Base-by-base conservation (phyloP, 768 basidiomycete genomes). In the Fomitopsis serialis region DNA sequence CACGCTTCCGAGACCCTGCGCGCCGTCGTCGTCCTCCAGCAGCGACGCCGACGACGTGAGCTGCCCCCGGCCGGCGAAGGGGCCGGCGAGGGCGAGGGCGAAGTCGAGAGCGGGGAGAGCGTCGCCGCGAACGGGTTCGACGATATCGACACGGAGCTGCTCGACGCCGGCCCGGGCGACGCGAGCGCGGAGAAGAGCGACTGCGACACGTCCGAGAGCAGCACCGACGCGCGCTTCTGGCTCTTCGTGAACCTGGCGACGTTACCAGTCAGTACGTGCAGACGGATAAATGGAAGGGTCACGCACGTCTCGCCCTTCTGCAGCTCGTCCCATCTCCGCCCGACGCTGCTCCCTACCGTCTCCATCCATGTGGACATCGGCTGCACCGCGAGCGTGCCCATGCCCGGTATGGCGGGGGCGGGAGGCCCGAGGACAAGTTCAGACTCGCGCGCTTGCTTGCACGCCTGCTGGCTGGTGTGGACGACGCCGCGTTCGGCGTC, bases 181-280 rank as follows among this genome's bases (percentile, higher is more conserved):
- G 70, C 57, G 1, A 78, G 72, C 7, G 76, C 82, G 2, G 77
- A 73, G 10, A 74, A 74, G 34, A 84, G 71, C 37, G 78, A 74
- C 55, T 77, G 75, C 5, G 84, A 83, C 19, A 87, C 78, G 63
- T 87, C 87, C 0, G 83, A 78, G 50, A 89, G 63, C 27, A 89
- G 73, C 1, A 78, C 58, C 0, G 86, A 85, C 0, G 86, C 86
- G 21, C 85, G 82, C 67, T 85, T 87, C 54, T 84, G 84, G 60
- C 72, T 75, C 59, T 82, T 86, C 17, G 80, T 71, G 61, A 88
- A 78, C n/a, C 87, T 89, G 55, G 25, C 23, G 8, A 22, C 3
- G 15, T 3, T 19, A 36, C 43, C 23, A 27, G 24, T 10, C 23
- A 50, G 23, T 9, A 12, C 48, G 11, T 40, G n/a, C 11, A n/a